Evolutionary conservation across 306 rosid genomes (phyloP), one percentile per base, ranked within the genome.

Genomic region (Lablab purpureus): DNA sequence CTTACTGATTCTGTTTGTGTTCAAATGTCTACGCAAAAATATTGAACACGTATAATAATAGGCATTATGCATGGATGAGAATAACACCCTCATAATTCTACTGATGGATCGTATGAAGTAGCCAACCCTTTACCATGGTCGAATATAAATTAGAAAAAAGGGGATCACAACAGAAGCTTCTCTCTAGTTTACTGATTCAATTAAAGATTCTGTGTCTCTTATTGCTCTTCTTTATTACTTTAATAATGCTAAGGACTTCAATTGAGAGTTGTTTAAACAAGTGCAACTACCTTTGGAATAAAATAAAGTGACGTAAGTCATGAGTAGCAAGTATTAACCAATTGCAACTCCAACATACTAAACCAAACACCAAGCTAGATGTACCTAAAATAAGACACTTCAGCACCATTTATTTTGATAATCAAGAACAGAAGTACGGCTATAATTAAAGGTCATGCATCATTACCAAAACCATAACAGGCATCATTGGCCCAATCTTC

Each of bases 391-490:
- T 41, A 43, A 18, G 30, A 27, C 30, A 27, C 15, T 80, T 25
- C 25, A 17, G 12, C 56, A 49, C 23, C 58, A 27, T 59, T 49
- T 22, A 69, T 60, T 51, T 19, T 56, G 23, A 74, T 12, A 68
- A 34, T 1, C 30, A 40, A 67, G 47, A 65, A 62, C 37, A 10
- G 13, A 54, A 52, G 21, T 43, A 40, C 2, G 28, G 11, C 58
- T 34, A 27, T 15, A 47, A 73, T 34, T 37, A 51, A 80, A 52
- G 62, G 62, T 51, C 50, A 51, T 11, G 11, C 18, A 73, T 10
- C 60, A 74, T 13, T 52, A 75, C 19, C 43, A 81, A 81, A 43
- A 74, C 43, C 82, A 76, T 51, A 82, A 41, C 74, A 81, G 25
- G 56, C 32, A 40, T 63, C 65, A 15, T 12, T 19, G 9, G 8